A percentile compares a stretch with the other conserved stretches of the same genome.
These are phyloP conservation scores for Gnetum montanum DNA, from an alignment of 75 land plant species.

Conservation along the genomic window DNA sequence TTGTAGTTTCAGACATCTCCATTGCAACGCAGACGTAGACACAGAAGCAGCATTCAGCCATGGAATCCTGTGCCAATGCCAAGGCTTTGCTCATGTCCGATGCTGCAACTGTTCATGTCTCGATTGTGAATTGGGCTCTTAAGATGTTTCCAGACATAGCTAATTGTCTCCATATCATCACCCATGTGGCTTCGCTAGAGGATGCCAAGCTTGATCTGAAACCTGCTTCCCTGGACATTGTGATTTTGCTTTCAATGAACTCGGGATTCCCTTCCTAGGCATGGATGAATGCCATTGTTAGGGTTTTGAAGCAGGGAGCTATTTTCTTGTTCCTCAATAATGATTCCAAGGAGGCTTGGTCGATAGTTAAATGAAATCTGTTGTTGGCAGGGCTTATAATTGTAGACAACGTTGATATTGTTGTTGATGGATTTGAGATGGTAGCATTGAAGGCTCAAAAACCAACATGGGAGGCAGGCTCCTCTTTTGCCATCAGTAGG, in stretches of 20 bases:
- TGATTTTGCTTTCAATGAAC: constrained; percentile 38
- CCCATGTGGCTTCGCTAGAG: constrained; percentile 6
- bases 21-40: too few species aligned
- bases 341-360: not conserved
- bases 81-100: too few species aligned
- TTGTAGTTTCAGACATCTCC: too few species aligned
- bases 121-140: not conserved
- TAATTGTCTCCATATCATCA: constrained; percentile 1
- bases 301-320: constrained; percentile 70
- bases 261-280: constrained; percentile 21
- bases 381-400: constrained; percentile 63
- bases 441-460: constrained; percentile 55
- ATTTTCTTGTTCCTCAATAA: constrained; percentile 22
- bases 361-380: constrained; percentile 41
- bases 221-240: constrained; percentile 35
- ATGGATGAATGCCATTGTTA: constrained; percentile 36
- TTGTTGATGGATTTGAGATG: not conserved
- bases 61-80: too few species aligned
- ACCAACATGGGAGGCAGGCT: constrained; percentile 84
- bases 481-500: constrained; percentile 73
- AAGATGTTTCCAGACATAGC: not conserved
- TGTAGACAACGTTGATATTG: constrained; percentile 10
- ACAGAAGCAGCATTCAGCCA: too few species aligned
- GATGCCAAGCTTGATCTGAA: constrained; percentile 36
- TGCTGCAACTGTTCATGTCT: not conserved